Evolutionary conservation across 768 basidiomycete species (phyloP), one percentile per base, ranked within the genome.

Genomic region (Kwoniella pini): DNA sequence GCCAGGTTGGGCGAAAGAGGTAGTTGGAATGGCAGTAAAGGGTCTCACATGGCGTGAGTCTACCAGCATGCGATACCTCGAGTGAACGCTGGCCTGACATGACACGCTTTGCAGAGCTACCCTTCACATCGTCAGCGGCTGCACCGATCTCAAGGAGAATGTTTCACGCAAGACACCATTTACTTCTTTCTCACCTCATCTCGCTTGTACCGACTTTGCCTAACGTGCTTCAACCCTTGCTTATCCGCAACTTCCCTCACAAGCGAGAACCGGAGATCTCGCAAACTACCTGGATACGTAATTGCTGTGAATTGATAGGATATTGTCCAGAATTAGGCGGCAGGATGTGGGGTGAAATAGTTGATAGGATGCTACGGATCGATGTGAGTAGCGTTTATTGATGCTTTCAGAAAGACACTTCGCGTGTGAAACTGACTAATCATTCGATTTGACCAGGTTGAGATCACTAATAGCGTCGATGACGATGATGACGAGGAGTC

Each of bases 381-480:
- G 96, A 99, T 77, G 95, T 94, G 71, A 57, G 90, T 82, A 11
- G 24, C 15, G 17, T 11, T 21, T 13, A 10, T 4, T 26, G 31
- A 54, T 6, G 19, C 6, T 6, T 6, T 21, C 5, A 19, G 31
- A 54, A 36, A 24, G 56, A 4, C 40, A 9, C 26, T 12, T 3
- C 0, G 12, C 11, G 27, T 21, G 15, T 40, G 1, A 27, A 31
- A 40, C 1, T 26, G 36, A 21, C 60, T 31, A n/a, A 48, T 46
- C 33, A 11, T 17, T 42, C 40, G 40, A 9, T 33, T 54, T 7
- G 30, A 19, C 45, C 40, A 94, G 91, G 91, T 96, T 26, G 95
- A 99, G 79, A 93, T 99, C 30, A 94, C 96, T 74, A 88, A 91
- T n/a, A 92, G 94, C 70, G 74, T 92, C 3, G 94, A 97, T 73